Evolutionary conservation across 1,284 basidiomycete genomes (phyloP), one percentile per base, ranked within the genome.

Genomic region (Malassezia globosa): DNA sequence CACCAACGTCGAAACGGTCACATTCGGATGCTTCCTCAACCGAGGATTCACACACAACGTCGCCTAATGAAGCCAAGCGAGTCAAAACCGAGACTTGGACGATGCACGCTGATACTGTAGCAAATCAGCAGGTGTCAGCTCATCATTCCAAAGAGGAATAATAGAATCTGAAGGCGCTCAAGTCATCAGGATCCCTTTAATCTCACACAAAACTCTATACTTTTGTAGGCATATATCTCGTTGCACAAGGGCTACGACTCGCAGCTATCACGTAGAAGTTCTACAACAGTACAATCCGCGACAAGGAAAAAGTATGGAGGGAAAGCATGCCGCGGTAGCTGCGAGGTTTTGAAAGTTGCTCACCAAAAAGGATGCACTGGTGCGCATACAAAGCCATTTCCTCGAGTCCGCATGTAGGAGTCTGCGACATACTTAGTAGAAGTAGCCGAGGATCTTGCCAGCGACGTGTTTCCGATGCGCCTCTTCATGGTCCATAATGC

Each of bases 401-500:
- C 25, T 10, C 19, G 35, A 25, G 7, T 21, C 22, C 10, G 18
- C 40, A 14, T 18, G 4, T 33, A 31, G 22, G 25, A 11, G 24
- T 27, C 25, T 37, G 26, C 33, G 22, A 29, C 26, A 21, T 37
- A 45, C 40, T 63, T 66, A 65, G 60, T 66, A 72, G 68, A 71
- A 70, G 61, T 60, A 72, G 48, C 72, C 69, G 42, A 72, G 63
- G 51, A 73, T 72, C 77, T 90, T 90, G 59, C 87, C 87, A 75
- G 87, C 88, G 54, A 89, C 83, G 77, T 96, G 92, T 79, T 96
- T 97, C 73, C 90, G 83, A 77, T 92, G 83, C 49, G 94, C 94
- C 80, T 97, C 92, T 76, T 95, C 88, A 76, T 99, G 94, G 77
- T 97, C 92, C 74, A 97, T 82, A 76, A 99, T 97, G 69, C 94